These are phyloP conservation scores for Penicillium antarcticum DNA, from an alignment of 495 filamentous ascomycete species.

Conservation along the genomic window DNA sequence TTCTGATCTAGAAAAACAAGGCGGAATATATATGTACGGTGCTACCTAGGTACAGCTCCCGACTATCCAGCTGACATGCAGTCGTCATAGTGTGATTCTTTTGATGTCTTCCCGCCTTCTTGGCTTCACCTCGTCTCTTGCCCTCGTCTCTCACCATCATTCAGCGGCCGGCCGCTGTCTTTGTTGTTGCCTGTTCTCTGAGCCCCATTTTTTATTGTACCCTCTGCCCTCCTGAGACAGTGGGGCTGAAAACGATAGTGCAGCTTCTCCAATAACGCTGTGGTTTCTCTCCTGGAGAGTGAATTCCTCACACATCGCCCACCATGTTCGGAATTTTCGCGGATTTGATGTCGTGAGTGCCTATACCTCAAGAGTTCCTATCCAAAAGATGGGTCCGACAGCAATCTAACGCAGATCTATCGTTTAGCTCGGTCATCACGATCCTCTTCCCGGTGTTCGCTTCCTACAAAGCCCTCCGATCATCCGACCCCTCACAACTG, in stretches of 20 bases:
- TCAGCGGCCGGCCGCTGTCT: conserved; percentile 1
- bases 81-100: no score
- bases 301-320: background rate
- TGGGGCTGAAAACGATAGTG: conserved; percentile 1
- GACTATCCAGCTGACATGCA: conserved; percentile 9
- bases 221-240: background rate
- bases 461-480: conserved; percentile 96
- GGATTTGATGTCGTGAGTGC: conserved; percentile 71
- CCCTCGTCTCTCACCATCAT: background rate
- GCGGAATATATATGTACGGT: background rate
- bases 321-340: conserved; percentile 80
- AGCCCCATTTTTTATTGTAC: background rate
- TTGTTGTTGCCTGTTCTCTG: background rate
- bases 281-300: no score
- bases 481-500: conserved; percentile 82
- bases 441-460: conserved; percentile 96
- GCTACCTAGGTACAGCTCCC: background rate
- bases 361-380: background rate
- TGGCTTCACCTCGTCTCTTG: background rate
- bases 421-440: conserved; percentile 66
- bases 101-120: no score
- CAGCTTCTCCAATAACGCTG: no score
- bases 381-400: background rate
- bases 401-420: conserved; percentile 14
- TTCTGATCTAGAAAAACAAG: no score